Evolutionary conservation across 2,329 filamentous ascomycete species (phyloP).

Genomic region (Kalaharituber pfeilii): DNA sequence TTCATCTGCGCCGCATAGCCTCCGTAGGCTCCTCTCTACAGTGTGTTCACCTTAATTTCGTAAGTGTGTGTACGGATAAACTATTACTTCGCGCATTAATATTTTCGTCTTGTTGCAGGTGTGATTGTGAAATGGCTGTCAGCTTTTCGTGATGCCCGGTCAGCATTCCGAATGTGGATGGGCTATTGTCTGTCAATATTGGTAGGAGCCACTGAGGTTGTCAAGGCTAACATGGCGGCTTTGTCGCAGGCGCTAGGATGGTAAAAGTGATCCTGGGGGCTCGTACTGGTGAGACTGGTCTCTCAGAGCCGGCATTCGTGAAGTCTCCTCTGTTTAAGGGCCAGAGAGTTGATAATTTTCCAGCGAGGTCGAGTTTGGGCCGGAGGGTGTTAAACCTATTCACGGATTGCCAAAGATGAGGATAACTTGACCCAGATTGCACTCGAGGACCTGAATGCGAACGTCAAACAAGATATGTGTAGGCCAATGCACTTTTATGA

Average conservation of each 20-base stretch:
- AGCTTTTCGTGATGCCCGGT: no score
- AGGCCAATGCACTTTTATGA: not conserved
- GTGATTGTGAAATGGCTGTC: no score
- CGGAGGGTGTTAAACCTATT: slow-evolving; percentile 90
- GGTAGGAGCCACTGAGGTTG: no score
- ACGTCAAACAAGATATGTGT: slow-evolving; percentile 16
- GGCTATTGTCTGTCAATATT: no score
- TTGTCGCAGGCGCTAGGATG: slow-evolving; percentile 75
- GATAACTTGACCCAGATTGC: slow-evolving; percentile 74
- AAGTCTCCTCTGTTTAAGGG: slow-evolving; percentile 97
- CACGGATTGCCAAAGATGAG: slow-evolving; percentile 71
- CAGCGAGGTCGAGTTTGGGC: slow-evolving; percentile 86
- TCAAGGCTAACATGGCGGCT: slow-evolving; percentile 96
- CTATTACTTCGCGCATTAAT: no score
- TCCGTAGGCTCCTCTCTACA: no score
- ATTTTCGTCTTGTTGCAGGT: no score
- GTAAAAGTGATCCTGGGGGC: slow-evolving; percentile 90
- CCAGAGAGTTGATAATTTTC: slow-evolving; percentile 94
- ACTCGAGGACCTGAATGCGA: slow-evolving; percentile 64
- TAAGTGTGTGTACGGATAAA: no score
- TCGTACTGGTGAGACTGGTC: slow-evolving; percentile 79
- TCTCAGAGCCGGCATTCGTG: slow-evolving; percentile 91
- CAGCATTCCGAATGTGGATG: no score
- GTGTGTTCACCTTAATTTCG: no score
- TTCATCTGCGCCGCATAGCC: no score